A percentile compares a stretch with the other conserved stretches of the same genome.
Evolutionary conservation across 495 filamentous ascomycete genomes (phyloP).

Genomic region (Annulohypoxylon nitens): DNA sequence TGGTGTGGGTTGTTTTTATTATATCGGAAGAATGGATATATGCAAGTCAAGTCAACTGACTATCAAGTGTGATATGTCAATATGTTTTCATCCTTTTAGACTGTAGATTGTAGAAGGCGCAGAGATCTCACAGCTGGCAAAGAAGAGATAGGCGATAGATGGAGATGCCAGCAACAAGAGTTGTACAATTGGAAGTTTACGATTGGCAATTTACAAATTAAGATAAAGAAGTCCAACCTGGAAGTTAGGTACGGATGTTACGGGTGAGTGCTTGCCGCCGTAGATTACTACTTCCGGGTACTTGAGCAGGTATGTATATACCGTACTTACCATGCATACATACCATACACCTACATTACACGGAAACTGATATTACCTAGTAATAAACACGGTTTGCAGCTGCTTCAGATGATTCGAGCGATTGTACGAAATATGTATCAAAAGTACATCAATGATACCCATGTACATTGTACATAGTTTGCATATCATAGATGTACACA

Average conservation of each 20-base stretch:
- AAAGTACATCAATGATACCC: too few species aligned
- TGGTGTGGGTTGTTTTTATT: constrained; percentile 5
- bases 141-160: neutral
- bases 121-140: neutral
- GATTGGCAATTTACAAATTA: neutral
- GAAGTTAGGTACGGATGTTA: constrained; percentile 18
- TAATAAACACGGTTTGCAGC: constrained; percentile 6
- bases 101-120: neutral
- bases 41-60: neutral
- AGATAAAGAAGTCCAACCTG: constrained; percentile 1
- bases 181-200: neutral
- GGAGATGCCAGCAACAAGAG: neutral
- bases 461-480: neutral
- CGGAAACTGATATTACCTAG: neutral
- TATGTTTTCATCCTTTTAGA: too few species aligned
- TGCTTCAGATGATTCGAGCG: constrained; percentile 13
- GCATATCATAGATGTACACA: neutral
- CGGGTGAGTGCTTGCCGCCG: neutral
- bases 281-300: constrained; percentile 18
- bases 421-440: neutral
- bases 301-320: too few species aligned
- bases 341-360: neutral
- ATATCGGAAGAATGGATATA: constrained; percentile 22
- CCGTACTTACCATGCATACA: neutral
- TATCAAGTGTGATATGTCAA: too few species aligned